phyloP scores from a whole-genome alignment of 225 moss, liverwort and hornwort genomes.

The Ulota crispa region DNA sequence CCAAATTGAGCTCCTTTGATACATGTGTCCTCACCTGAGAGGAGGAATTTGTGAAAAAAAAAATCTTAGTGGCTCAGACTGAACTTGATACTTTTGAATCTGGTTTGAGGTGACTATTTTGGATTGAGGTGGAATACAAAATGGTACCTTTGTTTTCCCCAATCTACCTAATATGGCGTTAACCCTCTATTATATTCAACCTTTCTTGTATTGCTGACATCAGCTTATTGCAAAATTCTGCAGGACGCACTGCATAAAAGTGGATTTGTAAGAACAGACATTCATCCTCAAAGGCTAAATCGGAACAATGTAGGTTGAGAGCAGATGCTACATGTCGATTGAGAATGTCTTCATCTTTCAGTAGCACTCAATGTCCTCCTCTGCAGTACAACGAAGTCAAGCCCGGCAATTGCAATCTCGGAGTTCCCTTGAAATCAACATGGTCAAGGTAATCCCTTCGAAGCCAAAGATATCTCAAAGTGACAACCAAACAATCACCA shows the following conservation, averaged over 20 bases:
- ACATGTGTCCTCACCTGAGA: too few species aligned
- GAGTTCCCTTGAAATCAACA: background rate
- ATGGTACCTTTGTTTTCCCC: too few species aligned
- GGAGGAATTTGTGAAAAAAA: too few species aligned
- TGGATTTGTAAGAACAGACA: background rate
- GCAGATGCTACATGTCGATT: background rate
- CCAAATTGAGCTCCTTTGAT: too few species aligned
- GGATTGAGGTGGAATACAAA: too few species aligned
- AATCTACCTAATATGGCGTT: too few species aligned
- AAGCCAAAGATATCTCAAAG: background rate
- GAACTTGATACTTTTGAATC: too few species aligned
- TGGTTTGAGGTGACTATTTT: too few species aligned
- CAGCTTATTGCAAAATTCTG: background rate
- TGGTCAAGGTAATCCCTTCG: background rate
- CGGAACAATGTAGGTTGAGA: too few species aligned
- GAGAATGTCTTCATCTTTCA: background rate
- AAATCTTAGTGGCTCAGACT: too few species aligned
- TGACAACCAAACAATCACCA: background rate
- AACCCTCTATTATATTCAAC: too few species aligned
- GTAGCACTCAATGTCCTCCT: background rate
- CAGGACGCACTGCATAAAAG: background rate
- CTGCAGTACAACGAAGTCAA: background rate
- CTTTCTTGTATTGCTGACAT: too few species aligned
- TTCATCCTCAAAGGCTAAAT: background rate
- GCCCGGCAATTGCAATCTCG: background rate